Evolutionary conservation across 371 early-diverging fungal genomes (phyloP), one percentile per base, ranked within the genome.

Genomic region (Fennellomyces sp.): DNA sequence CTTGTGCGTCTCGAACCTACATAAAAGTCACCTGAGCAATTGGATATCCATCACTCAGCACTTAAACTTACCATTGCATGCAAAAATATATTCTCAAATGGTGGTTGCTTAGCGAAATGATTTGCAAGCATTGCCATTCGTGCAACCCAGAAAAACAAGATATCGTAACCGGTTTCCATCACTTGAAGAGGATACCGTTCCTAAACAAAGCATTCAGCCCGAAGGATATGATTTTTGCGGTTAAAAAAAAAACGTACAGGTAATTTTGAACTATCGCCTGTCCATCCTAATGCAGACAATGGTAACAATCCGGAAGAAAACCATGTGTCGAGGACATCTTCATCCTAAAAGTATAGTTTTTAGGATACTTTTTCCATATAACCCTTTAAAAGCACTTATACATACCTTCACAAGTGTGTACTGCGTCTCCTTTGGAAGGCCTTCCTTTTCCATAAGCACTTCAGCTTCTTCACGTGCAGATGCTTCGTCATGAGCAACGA

Each of bases 261-360:
- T 47, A 70, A 70, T 11, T 45, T 64, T 12, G 60, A 60, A 31
- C 15, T 53, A 21, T 19, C n/a, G 7, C 83, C 86, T 19, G 74
- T 81, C 89, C 89, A 88, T 15, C 84, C 87, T 17, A 85, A 90
- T 26, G 80, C 93, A 7, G 99, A 91, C 45, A 99, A 85, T 2
- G 99, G 99, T 82, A 97, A 87, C 33, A 99, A 83, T 13, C 91
- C 99, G 13, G 99, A 94, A 12, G 99, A 99, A 70, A 99, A 99
- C 99, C 99, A 99, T 1, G 99, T 99, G 69, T 99, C 99, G 25
- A 99, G 75, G 8, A 99, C 99, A 77, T 99, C 99, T 13, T 88
- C 89, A 70, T 50, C 99, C 86, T 93, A 88, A 12, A 60, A 45
- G n/a, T 45, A 2, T 7, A 35, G 29, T 49, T 49, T 19, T 11